Conservation (phyloP, 306 rosid species). For the Betula pendula region DNA sequence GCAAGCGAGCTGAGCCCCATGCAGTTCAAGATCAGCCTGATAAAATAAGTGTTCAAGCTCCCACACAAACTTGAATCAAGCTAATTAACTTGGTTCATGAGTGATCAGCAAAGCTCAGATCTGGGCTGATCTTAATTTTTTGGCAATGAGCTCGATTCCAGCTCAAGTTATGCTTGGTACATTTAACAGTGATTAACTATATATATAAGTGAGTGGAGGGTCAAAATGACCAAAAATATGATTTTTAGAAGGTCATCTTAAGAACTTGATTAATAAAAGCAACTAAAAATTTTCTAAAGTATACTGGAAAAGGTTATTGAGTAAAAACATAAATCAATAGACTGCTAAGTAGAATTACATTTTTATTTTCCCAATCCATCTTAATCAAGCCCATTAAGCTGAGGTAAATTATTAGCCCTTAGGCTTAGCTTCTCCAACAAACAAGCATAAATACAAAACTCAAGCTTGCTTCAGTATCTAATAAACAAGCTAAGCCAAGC, state of each 20-base stretch:
- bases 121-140: neutral
- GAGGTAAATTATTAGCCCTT: neutral
- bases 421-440: neutral
- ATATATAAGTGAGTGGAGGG: neutral
- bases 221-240: neutral
- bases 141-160: neutral
- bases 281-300: neutral
- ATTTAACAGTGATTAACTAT: neutral
- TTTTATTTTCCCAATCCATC: neutral
- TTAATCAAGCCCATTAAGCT: neutral
- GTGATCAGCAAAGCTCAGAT: neutral
- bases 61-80: neutral
- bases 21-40: neutral
- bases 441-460: neutral
- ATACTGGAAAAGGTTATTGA: neutral
- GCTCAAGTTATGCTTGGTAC: slow-evolving; percentile 5
- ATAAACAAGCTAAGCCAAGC: neutral
- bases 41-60: neutral
- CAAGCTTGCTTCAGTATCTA: neutral
- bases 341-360: neutral
- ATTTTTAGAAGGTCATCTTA: neutral
- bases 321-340: neutral
- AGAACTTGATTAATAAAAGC: neutral
- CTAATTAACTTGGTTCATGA: neutral
- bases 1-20: neutral